Percentiles rank a stretch among this genome's conserved stretches.
phyloP scores from a whole-genome alignment of 805 yeast genomes.

The Sugiyamaella boreocaroliniensis region DNA sequence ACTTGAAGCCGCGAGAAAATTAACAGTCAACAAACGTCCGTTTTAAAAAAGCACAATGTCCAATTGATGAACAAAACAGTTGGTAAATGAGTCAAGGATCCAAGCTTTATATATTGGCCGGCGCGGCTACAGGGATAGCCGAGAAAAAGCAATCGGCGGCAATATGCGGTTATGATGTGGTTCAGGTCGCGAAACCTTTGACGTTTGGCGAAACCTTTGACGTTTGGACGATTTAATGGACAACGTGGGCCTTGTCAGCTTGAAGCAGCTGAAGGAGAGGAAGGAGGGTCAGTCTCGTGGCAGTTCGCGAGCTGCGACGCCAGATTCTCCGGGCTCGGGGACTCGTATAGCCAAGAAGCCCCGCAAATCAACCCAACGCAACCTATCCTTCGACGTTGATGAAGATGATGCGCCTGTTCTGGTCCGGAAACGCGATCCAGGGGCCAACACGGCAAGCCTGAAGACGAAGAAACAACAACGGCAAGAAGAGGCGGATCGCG shows the following conservation, averaged over 20 bases:
- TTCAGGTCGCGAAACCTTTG: too few species aligned
- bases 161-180: too few species aligned
- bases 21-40: too few species aligned
- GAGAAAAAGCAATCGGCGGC: too few species aligned
- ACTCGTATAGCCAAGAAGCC: too few species aligned
- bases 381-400: conserved; percentile 4
- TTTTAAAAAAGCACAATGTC: too few species aligned
- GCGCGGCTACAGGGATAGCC: too few species aligned
- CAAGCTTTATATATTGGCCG: too few species aligned
- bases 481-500: conserved; percentile 12
- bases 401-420: neutral
- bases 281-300: conserved; percentile 1
- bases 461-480: conserved; percentile 12
- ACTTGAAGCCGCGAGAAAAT: too few species aligned
- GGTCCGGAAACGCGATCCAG: conserved; percentile 14
- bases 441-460: conserved; percentile 20
- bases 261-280: conserved; percentile 1
- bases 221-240: neutral
- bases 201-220: too few species aligned
- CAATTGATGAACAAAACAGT: too few species aligned
- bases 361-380: neutral
- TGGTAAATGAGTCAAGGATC: too few species aligned
- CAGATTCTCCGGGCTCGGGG: neutral
- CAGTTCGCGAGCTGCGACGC: neutral
- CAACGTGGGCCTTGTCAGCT: neutral